Percentiles rank a stretch among this genome's conserved stretches.
phyloP scores from a whole-genome alignment of 176 grass and related monocot genomes.

The Aegilops longissima region DNA sequence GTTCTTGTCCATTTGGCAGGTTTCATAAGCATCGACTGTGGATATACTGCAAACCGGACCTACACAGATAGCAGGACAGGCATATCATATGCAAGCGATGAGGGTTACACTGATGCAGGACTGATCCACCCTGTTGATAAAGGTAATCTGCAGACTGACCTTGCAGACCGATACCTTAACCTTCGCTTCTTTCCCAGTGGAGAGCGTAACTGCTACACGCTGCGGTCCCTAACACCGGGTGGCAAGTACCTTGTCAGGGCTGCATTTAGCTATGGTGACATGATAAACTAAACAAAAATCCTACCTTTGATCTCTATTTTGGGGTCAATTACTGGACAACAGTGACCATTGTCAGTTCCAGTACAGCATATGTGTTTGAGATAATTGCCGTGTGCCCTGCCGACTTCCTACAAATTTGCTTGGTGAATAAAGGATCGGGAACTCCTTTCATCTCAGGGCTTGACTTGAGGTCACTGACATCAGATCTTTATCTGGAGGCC shows the following conservation, averaged over 20 bases:
- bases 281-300: slow-evolving; percentile 13
- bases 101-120: slow-evolving; percentile 38
- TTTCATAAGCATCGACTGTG: slow-evolving; percentile 60
- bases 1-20: slow-evolving; percentile 9
- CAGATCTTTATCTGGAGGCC: background rate
- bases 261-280: slow-evolving; percentile 45
- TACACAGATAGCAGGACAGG: background rate
- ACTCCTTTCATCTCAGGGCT: slow-evolving; percentile 51
- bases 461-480: slow-evolving; percentile 24
- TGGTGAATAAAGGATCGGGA: slow-evolving; percentile 31
- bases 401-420: slow-evolving; percentile 39
- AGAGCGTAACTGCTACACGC: slow-evolving; percentile 43
- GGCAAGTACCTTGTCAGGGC: slow-evolving; percentile 41
- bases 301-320: slow-evolving; percentile 41
- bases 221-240: slow-evolving; percentile 19
- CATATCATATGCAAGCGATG: slow-evolving; percentile 32
- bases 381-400: slow-evolving; percentile 11
- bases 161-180: background rate
- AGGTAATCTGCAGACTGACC: background rate
- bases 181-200: slow-evolving; percentile 38
- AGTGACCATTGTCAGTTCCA: background rate
- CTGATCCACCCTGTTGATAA: slow-evolving; percentile 1
- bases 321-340: slow-evolving; percentile 41
- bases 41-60: background rate
- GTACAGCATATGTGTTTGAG: slow-evolving; percentile 1